Evolutionary conservation across 192 early-diverging fungal species (phyloP).

Genomic region (Umbelopsis sp.): DNA sequence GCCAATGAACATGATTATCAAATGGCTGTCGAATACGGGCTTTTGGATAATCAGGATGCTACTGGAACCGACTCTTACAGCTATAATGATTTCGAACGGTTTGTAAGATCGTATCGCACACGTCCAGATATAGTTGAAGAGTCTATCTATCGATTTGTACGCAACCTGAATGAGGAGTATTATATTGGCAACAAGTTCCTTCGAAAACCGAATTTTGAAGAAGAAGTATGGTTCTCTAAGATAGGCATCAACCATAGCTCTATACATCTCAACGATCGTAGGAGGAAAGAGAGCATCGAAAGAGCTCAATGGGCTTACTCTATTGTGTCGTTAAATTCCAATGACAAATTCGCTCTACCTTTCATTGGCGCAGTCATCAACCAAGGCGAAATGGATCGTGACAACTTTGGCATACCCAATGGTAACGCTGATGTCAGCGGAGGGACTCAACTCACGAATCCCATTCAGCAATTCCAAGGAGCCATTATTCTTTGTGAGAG

Average conservation of each 20-base stretch:
- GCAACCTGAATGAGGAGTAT: background rate
- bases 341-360: no score
- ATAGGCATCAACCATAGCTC: background rate
- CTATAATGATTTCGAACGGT: background rate
- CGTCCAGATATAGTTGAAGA: background rate
- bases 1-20: background rate
- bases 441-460: background rate
- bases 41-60: background rate
- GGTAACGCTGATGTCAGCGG: background rate
- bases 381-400: no score
- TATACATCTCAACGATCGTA: background rate
- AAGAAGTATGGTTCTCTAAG: background rate
- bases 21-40: background rate
- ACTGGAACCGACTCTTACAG: background rate
- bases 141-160: background rate
- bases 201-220: background rate
- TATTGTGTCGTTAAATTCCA: no score
- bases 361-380: no score
- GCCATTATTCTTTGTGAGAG: background rate
- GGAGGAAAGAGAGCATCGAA: background rate
- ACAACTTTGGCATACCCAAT: no score
- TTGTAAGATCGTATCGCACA: background rate
- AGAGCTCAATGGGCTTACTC: background rate
- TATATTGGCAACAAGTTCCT: background rate
- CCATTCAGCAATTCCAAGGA: background rate